phyloP scores from a whole-genome alignment of 2,329 filamentous ascomycete genomes.

The Didymosphaeria variabile region DNA sequence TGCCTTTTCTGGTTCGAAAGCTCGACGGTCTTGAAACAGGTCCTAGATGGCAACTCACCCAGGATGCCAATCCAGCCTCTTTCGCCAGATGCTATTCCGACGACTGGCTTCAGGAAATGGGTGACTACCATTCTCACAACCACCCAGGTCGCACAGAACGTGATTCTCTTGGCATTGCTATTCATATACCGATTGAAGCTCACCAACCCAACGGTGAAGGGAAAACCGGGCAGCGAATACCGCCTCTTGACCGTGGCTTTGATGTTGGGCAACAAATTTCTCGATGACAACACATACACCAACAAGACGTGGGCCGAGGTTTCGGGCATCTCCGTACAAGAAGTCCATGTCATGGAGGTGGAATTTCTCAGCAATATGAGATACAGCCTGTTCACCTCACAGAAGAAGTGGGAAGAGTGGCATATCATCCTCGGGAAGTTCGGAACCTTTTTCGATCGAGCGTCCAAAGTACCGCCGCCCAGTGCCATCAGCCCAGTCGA shows the following conservation, averaged over 20 bases:
- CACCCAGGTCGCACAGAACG: conserved; percentile 95
- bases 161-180: conserved; percentile 85
- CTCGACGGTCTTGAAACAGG: conserved; percentile 77
- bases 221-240: conserved; percentile 92
- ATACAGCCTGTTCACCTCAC: conserved; percentile 88
- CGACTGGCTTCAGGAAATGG: conserved; percentile 89
- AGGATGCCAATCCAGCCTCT: conserved; percentile 62
- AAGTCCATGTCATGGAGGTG: conserved; percentile 99
- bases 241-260: conserved; percentile 90
- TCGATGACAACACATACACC: conserved; percentile 99
- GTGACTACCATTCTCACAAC: conserved; percentile 89
- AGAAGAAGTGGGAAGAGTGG: conserved; percentile 88
- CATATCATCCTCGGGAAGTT: conserved; percentile 83
- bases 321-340: conserved; percentile 88
- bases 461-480: conserved; percentile 60
- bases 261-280: conserved; percentile 98
- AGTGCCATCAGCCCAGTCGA: conserved; percentile 47
- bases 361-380: conserved; percentile 99
- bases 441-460: conserved; percentile 80
- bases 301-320: conserved; percentile 99
- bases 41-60: conserved; percentile 67
- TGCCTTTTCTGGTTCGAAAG: conserved; percentile 98
- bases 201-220: conserved; percentile 86
- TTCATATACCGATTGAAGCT: conserved; percentile 95
- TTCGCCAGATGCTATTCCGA: conserved; percentile 76